A percentile compares a stretch with the other conserved stretches of the same genome.
Conservation (phyloP, 2,329 filamentous ascomycete species). For the Nemania sp. region DNA sequence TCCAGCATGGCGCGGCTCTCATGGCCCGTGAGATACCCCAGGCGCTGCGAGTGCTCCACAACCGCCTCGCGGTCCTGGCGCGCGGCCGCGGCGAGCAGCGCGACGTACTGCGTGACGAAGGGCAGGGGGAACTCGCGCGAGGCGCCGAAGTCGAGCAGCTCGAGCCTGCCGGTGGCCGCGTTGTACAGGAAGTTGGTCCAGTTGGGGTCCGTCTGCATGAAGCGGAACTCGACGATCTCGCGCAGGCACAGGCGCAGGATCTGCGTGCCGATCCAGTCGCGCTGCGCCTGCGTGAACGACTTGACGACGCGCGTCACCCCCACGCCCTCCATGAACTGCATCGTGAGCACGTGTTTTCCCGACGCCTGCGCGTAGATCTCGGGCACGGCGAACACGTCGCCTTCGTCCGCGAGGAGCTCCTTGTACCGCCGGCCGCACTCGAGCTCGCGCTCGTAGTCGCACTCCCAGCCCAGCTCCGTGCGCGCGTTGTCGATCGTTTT, state of each 20-base stretch:
- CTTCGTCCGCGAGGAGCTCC: slow-evolving; percentile 79
- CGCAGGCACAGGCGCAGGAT: slow-evolving; percentile 91
- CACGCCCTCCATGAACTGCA: slow-evolving; percentile 88
- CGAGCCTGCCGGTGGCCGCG: slow-evolving; percentile 74
- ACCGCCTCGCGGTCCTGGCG: slow-evolving; percentile 74
- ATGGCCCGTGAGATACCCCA: slow-evolving; percentile 92
- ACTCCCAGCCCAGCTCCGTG: slow-evolving; percentile 94
- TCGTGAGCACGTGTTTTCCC: slow-evolving; percentile 88
- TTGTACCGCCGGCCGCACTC: slow-evolving; percentile 82
- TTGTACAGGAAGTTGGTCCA: slow-evolving; percentile 99
- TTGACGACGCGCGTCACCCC: slow-evolving; percentile 83
- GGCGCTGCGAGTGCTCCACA: slow-evolving; percentile 74
- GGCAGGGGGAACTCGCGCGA: slow-evolving; percentile 83
- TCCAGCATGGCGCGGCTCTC: slow-evolving; percentile 89
- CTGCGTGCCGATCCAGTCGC: slow-evolving; percentile 96
- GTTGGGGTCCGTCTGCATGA: slow-evolving; percentile 99
- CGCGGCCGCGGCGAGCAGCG: slow-evolving; percentile 83
- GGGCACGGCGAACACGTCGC: slow-evolving; percentile 82
- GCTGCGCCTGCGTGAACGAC: slow-evolving; percentile 82
- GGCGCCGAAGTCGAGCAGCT: slow-evolving; percentile 95
- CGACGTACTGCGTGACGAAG: slow-evolving; percentile 85
- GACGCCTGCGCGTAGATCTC: slow-evolving; percentile 81
- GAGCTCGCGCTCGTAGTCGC: slow-evolving; percentile 92
- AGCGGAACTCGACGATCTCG: slow-evolving; percentile 93
- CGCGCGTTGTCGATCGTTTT: slow-evolving; percentile 98